phyloP scores from a whole-genome alignment of 495 filamentous ascomycete species.

The Neurospora tetrasperma region DNA sequence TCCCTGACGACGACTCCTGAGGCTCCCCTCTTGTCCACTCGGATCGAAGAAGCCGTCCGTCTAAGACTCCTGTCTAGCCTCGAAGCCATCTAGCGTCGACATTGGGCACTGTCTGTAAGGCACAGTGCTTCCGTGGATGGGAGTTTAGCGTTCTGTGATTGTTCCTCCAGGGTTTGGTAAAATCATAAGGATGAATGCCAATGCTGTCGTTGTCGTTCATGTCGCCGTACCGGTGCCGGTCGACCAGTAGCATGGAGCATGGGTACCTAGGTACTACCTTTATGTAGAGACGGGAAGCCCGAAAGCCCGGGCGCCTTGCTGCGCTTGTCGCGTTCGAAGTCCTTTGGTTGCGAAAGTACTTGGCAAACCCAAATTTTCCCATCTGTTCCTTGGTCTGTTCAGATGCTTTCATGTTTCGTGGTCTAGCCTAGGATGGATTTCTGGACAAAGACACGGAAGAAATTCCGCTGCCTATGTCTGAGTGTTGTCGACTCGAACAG shows the following conservation, averaged over 20 bases:
- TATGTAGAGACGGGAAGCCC: neutral
- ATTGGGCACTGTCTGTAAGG: neutral
- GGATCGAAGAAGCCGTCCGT: neutral
- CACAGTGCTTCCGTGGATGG: neutral
- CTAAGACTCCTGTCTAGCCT: neutral
- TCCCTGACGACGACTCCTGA: neutral
- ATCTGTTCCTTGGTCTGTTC: neutral
- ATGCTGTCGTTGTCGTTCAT: neutral
- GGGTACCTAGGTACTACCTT: neutral
- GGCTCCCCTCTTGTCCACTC: neutral
- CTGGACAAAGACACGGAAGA: neutral
- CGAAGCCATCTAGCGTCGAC: neutral
- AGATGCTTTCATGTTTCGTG: neutral
- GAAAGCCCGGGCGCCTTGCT: neutral
- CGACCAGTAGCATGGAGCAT: neutral
- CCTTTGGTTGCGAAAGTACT: neutral
- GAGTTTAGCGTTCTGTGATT: neutral
- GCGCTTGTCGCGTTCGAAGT: neutral
- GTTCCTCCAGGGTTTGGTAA: neutral
- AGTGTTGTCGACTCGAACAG: neutral
- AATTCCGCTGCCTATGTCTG: neutral
- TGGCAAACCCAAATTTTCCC: neutral
- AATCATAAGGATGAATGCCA: no score
- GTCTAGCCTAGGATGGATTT: neutral
- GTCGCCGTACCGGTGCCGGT: neutral